These are phyloP conservation scores for Cercospora nicotianae DNA, from an alignment of 2,329 filamentous ascomycete species.

Conservation along the genomic window DNA sequence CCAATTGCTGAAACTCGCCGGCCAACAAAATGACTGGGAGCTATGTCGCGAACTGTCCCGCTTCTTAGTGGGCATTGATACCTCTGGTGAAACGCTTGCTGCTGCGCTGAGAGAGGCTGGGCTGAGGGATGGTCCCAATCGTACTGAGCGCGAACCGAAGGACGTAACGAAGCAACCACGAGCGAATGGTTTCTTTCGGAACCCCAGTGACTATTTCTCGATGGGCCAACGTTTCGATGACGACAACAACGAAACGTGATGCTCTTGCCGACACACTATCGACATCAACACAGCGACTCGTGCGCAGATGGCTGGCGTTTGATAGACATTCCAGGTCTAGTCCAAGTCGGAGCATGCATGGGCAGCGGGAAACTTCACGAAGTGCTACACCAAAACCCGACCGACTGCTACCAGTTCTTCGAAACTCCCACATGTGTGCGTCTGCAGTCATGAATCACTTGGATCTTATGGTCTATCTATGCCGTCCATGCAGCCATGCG, in stretches of 20 bases:
- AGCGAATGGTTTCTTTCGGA: slow-evolving; percentile 3
- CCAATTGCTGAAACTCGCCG: slow-evolving; percentile 75
- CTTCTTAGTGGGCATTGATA: slow-evolving; percentile 92
- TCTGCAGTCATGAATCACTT: not conserved
- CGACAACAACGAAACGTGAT: slow-evolving; percentile 5
- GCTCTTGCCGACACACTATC: not conserved
- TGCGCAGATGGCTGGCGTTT: not conserved
- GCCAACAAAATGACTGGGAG: slow-evolving; percentile 87
- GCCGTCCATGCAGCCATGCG: not conserved
- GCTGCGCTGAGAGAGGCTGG: slow-evolving; percentile 59
- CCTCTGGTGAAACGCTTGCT: slow-evolving; percentile 75
- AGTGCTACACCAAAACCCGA: not conserved
- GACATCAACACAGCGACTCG: not conserved
- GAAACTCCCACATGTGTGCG: not conserved
- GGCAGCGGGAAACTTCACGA: not conserved
- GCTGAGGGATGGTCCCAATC: slow-evolving; percentile 21
- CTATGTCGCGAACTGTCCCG: slow-evolving; percentile 90
- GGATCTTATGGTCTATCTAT: not conserved
- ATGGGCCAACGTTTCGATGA: slow-evolving; percentile 11
- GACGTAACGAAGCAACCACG: not conserved
- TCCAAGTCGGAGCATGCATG: not conserved
- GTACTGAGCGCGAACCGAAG: not conserved
- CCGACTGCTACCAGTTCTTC: not conserved
- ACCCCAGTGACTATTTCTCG: slow-evolving; percentile 18
- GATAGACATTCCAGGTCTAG: not conserved